phyloP scores from a whole-genome alignment of 345 rosid species.

The Citrus maxima region DNA sequence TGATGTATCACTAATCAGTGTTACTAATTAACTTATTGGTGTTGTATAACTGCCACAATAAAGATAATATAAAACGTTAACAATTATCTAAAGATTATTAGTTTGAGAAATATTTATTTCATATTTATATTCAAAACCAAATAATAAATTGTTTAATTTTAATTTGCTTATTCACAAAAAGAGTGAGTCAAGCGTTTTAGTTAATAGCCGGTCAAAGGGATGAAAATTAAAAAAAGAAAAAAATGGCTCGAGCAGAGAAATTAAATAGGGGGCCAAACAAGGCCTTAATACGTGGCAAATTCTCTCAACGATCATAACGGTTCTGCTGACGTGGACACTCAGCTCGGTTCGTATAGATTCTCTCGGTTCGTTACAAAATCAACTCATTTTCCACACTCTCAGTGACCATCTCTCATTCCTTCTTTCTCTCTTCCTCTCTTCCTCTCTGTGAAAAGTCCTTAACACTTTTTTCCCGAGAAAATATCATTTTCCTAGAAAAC shows the following conservation, averaged over 20 bases:
- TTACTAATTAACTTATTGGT: no score
- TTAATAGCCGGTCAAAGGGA: no score
- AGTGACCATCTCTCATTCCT: not conserved
- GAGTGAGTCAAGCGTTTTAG: no score
- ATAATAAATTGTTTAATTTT: no score
- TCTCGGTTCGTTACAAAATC: not conserved
- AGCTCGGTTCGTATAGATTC: not conserved
- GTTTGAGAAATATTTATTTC: no score
- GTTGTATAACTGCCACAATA: no score
- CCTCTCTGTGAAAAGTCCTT: conserved; percentile 6
- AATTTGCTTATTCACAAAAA: no score
- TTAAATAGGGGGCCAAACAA: not conserved
- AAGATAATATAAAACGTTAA: no score
- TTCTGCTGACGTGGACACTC: conserved; percentile 36
- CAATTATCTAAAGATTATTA: no score
- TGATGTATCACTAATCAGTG: no score
- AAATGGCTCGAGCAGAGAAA: not conserved
- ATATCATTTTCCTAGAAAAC: not conserved
- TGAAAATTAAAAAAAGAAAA: not conserved
- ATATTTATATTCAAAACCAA: no score
- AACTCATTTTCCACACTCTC: not conserved
- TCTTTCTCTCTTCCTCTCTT: not conserved
- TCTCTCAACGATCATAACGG: conserved; percentile 32
- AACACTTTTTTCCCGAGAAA: not conserved
- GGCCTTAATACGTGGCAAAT: not conserved